Percentiles rank a stretch among this genome's conserved stretches.
Evolutionary conservation across 2,329 filamentous ascomycete species (phyloP).

Genomic region (Fusarium sp.): DNA sequence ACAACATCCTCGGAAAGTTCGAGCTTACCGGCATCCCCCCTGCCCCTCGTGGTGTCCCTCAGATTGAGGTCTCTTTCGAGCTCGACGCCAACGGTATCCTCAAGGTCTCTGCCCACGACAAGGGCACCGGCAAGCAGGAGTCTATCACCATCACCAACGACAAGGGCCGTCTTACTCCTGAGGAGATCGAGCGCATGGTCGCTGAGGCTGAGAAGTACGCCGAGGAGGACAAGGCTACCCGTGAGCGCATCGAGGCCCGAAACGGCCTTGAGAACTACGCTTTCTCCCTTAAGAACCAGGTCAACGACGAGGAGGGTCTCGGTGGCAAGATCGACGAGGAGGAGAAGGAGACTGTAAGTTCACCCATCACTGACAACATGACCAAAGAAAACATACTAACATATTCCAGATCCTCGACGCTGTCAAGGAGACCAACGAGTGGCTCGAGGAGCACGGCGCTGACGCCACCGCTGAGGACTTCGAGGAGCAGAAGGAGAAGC

Average conservation of each 20-base stretch:
- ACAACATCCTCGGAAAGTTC: conserved; percentile 98
- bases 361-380: background rate
- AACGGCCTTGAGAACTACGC: conserved; percentile 99
- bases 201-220: conserved; percentile 98
- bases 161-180: conserved; percentile 94
- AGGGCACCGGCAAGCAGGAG: conserved; percentile 97
- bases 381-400: conserved; percentile 49
- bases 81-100: conserved; percentile 99
- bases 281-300: conserved; percentile 99
- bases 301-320: conserved; percentile 95
- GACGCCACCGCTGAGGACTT: conserved; percentile 93
- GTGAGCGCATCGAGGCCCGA: conserved; percentile 95
- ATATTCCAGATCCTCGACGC: conserved; percentile 80
- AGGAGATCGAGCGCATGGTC: conserved; percentile 99
- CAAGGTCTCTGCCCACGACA: conserved; percentile 94
- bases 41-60: conserved; percentile 93
- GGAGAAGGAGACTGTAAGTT: conserved; percentile 91
- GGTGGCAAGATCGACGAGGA: conserved; percentile 98
- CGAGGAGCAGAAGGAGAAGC: conserved; percentile 99
- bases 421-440: conserved; percentile 96
- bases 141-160: conserved; percentile 99
- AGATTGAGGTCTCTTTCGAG: conserved; percentile 98
- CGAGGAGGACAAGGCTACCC: conserved; percentile 98
- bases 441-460: conserved; percentile 94
- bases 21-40: conserved; percentile 96